Evolutionary conservation across 179 eudicot genomes (phyloP).

Genomic region (Spergularia azorica): DNA sequence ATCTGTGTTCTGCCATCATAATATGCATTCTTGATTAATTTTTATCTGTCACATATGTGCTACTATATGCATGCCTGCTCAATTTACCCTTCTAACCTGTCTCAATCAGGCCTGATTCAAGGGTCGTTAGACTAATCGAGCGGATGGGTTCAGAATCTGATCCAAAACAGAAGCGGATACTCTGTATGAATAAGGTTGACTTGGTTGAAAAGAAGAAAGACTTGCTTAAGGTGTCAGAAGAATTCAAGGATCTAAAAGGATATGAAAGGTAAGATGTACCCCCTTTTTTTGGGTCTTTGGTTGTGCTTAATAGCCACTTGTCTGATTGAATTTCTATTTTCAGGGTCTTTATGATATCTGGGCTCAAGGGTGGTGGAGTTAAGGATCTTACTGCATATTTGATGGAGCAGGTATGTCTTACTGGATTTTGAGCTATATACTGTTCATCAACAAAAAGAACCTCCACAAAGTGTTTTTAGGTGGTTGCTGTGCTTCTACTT

Average conservation of each 20-base stretch:
- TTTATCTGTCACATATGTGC: background rate
- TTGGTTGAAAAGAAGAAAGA: conserved; percentile 89
- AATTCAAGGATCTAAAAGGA: conserved; percentile 77
- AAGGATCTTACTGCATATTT: conserved; percentile 72
- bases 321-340: conserved; percentile 21
- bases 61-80: background rate
- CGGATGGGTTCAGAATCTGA: conserved; percentile 71
- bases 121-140: conserved; percentile 75
- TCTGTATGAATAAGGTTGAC: conserved; percentile 97
- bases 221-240: conserved; percentile 74
- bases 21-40: background rate
- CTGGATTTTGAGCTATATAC: conserved; percentile 3
- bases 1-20: background rate
- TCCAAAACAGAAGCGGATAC: conserved; percentile 71
- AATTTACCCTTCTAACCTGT: conserved; percentile 8
- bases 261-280: conserved; percentile 61
- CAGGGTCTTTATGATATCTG: conserved; percentile 90
- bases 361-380: conserved; percentile 93
- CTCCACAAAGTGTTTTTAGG: background rate
- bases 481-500: background rate
- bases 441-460: background rate
- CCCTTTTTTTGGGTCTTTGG: background rate
- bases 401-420: conserved; percentile 67
- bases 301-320: conserved; percentile 6
- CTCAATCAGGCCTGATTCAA: conserved; percentile 74